phyloP scores from a whole-genome alignment of 345 rosid species.

The Populus ilicifolia region DNA sequence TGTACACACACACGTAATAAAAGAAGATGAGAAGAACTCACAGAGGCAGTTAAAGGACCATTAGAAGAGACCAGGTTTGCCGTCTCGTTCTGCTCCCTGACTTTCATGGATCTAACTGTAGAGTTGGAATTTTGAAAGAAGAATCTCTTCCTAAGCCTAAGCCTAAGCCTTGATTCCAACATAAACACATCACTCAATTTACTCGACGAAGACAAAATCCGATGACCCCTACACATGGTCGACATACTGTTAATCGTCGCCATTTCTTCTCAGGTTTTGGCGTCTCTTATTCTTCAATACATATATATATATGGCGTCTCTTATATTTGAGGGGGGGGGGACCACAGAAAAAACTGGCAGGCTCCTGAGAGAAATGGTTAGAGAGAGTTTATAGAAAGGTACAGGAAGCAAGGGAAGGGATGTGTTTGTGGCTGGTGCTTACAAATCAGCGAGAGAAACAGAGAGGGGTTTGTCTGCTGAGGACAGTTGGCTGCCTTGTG shows the following conservation, averaged over 20 bases:
- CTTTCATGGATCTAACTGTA: conserved; percentile 42
- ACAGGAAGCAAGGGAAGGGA: not conserved
- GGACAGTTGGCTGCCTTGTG: conserved; percentile 6
- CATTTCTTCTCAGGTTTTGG: conserved; percentile 20
- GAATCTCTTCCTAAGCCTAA: conserved; percentile 12
- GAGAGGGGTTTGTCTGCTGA: not conserved
- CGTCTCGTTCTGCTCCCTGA: conserved; percentile 18
- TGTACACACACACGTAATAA: not conserved
- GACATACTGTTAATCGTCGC: conserved; percentile 31
- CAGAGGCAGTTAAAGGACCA: conserved; percentile 39
- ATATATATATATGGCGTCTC: too few relatives aligned
- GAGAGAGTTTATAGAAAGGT: not conserved
- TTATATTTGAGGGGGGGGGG: too few relatives aligned
- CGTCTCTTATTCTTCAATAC: not conserved
- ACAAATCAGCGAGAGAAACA: not conserved
- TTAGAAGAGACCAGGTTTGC: conserved; percentile 27
- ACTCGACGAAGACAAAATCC: conserved; percentile 38
- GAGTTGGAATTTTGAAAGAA: conserved; percentile 21
- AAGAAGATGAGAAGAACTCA: conserved; percentile 24
- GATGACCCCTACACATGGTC: conserved; percentile 18
- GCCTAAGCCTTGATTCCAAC: conserved; percentile 16
- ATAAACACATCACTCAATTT: conserved; percentile 20
- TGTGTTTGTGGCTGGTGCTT: not conserved
- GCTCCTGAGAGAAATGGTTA: not conserved
- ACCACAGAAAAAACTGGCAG: not conserved